Evolutionary conservation across 805 yeast species (phyloP).

Genomic region (Yarrowia bubula): DNA sequence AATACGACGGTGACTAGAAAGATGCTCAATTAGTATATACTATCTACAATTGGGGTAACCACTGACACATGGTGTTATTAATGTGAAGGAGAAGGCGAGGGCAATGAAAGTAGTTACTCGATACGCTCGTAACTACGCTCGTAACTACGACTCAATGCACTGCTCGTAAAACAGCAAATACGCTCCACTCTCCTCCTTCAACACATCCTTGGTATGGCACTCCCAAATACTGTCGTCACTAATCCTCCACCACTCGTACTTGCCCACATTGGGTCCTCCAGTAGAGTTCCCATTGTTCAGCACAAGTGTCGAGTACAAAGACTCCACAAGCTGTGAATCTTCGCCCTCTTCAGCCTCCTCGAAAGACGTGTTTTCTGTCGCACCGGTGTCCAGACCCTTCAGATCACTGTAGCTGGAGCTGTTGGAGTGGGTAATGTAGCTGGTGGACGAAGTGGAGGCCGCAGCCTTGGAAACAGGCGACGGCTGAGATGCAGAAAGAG

Average conservation of each 20-base stretch:
- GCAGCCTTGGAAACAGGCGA: constrained; percentile 16
- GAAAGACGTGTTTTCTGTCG: neutral
- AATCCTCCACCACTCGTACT: constrained; percentile 63
- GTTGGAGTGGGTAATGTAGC: constrained; percentile 19
- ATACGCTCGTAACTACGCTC: neutral
- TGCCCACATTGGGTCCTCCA: constrained; percentile 19
- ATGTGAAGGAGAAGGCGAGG: neutral
- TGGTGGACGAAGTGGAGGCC: constrained; percentile 9
- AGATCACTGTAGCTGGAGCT: constrained; percentile 11
- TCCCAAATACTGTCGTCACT: constrained; percentile 75
- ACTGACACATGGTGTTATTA: too few species aligned
- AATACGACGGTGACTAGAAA: too few species aligned
- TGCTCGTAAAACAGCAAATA: constrained; percentile 83
- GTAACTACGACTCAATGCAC: constrained; percentile 4
- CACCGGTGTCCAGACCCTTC: neutral
- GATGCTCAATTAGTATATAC: neutral
- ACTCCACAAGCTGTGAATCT: constrained; percentile 19
- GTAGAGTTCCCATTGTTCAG: constrained; percentile 20
- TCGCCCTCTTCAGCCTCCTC: neutral
- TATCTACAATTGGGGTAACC: neutral
- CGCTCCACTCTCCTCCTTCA: constrained; percentile 70
- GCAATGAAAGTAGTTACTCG: neutral
- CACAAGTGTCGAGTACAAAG: constrained; percentile 12
- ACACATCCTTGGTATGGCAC: constrained; percentile 53
- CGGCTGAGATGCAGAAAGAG: constrained; percentile 26